These are phyloP conservation scores for Pythium vanterpoolii DNA, from an alignment of 352 stramenopile genomes.

Conservation along the genomic window DNA sequence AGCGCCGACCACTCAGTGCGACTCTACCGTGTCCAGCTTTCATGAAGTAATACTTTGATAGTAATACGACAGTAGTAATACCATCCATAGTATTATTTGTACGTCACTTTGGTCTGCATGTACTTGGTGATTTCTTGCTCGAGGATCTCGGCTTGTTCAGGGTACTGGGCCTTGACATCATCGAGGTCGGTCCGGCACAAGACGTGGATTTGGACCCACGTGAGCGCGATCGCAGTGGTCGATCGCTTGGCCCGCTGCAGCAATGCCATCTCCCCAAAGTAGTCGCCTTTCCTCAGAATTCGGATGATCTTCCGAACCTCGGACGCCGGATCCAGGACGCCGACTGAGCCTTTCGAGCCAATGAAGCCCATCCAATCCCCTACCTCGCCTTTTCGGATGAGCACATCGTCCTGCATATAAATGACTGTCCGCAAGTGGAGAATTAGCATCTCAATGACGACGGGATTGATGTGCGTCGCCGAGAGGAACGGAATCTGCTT, in stretches of 20 bases:
- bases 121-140: constrained; percentile 78
- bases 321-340: constrained; percentile 56
- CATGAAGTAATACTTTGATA: constrained; percentile 1
- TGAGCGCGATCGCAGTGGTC: constrained; percentile 60
- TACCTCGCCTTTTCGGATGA: constrained; percentile 78
- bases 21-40: constrained; percentile 29
- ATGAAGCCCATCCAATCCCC: constrained; percentile 86
- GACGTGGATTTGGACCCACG: constrained; percentile 79
- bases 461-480: constrained; percentile 50
- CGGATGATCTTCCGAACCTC: constrained; percentile 52
- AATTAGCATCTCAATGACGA: constrained; percentile 79
- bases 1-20: constrained; percentile 58
- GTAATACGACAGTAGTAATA: no score
- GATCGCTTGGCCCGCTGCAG: constrained; percentile 64
- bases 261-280: constrained; percentile 79
- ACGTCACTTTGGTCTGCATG: constrained; percentile 60
- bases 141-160: constrained; percentile 54
- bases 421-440: constrained; percentile 66
- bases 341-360: constrained; percentile 62
- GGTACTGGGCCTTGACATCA: constrained; percentile 67
- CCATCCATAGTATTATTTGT: constrained; percentile 51
- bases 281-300: constrained; percentile 72
- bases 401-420: constrained; percentile 80
- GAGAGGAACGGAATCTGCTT: constrained; percentile 78
- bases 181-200: constrained; percentile 64